Evolutionary conservation across 75 land plant genomes (phyloP).

Genomic region (Selaginella moellendorffii): DNA sequence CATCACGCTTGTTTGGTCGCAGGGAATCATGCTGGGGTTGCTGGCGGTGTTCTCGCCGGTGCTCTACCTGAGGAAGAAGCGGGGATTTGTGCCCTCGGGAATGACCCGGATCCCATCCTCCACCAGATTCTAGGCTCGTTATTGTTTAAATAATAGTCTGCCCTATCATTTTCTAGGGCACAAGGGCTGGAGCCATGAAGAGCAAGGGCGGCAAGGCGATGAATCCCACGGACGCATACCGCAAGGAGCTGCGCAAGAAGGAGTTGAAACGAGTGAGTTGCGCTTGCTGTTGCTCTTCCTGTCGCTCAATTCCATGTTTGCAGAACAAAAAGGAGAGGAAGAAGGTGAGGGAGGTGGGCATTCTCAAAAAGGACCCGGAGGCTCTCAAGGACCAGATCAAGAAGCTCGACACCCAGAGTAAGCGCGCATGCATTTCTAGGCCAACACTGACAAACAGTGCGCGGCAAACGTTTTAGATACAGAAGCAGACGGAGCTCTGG

Average conservation of each 20-base stretch:
- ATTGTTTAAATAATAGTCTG: background rate
- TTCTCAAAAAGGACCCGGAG: conserved; percentile 95
- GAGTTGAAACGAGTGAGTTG: conserved; percentile 76
- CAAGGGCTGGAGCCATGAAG: conserved; percentile 59
- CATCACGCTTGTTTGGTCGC: conserved; percentile 1
- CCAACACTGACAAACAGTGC: no score
- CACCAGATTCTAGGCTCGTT: no score
- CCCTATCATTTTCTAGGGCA: no score
- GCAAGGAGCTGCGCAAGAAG: conserved; percentile 96
- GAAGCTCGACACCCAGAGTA: conserved; percentile 95
- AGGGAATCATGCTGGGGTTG: conserved; percentile 13
- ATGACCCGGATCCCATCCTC: conserved; percentile 8
- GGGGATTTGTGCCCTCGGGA: conserved; percentile 4
- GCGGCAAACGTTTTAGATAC: conserved; percentile 23
- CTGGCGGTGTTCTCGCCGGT: conserved; percentile 10
- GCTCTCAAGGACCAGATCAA: conserved; percentile 77
- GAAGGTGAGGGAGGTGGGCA: conserved; percentile 98
- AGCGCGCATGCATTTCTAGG: conserved; percentile 25
- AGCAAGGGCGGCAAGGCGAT: conserved; percentile 98
- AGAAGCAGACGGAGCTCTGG: conserved; percentile 99
- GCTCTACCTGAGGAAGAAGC: conserved; percentile 12
- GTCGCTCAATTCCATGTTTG: no score
- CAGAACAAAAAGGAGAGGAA: conserved; percentile 99
- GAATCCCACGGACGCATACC: conserved; percentile 99
- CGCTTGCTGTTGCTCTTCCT: background rate